Base-by-base conservation (phyloP, 2,329 filamentous ascomycete genomes). In the Aspergillus flavus region DNA sequence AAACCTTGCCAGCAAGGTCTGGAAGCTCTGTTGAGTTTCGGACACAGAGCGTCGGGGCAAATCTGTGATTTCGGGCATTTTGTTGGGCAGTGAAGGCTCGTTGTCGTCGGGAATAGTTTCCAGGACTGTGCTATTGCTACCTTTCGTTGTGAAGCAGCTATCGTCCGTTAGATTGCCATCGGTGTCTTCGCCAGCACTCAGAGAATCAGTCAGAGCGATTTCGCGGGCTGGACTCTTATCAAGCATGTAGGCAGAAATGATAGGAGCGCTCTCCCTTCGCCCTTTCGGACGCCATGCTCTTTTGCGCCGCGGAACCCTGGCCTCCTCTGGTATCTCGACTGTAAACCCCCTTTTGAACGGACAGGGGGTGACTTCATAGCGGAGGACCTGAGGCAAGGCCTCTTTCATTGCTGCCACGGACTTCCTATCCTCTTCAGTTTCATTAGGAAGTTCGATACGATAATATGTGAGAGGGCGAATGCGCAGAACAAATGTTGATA, bases 341-440 rank as follows among this genome's bases (percentile, higher is more conserved):
- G 87, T 89, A 70, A 96, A 96, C 3, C 86, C 85, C 64, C 93
- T 85, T 71, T 89, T 85, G 75, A 97, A 97, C 0, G 94, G 94
- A 75, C 93, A 97, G 52, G 89, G 86, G 0, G 94, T 97, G 72
- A 91, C 91, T 77, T 97, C 94, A 72, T 95, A 97, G 66, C 91
- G 89, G 53, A 97, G 82, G 16, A 96, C 87, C 65, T 88, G 87
- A 59, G 85, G 85, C 32, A 97, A 79, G 10, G 92, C 89, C 12
- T 81, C 81, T 71, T 91, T 91, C 67, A 97, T 82, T 41, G 88
- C 84, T 59, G 86, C 84, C 5, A 92, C 88, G 68, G 87, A 85
- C 50, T 82, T 79, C 66, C 85, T 82, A 66, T 94, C 89, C 26
- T 90, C 87, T 2, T 85, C 80, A 0, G 86, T 86, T 41, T 83